phyloP scores from a whole-genome alignment of 768 basidiomycete species.

The Boletus reticulatus region DNA sequence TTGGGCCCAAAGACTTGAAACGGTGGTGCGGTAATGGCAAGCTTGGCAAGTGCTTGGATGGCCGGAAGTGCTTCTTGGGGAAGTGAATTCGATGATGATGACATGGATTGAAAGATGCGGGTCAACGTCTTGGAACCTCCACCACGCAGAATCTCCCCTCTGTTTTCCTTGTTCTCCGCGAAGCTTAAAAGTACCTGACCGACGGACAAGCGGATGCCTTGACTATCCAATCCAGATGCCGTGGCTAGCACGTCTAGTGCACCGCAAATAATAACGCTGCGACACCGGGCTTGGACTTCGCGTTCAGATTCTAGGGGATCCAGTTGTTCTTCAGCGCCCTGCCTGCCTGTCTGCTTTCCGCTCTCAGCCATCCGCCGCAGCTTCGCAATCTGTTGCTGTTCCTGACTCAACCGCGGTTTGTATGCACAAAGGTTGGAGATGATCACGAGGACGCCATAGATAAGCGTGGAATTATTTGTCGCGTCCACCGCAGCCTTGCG shows the following conservation, averaged over 20 bases:
- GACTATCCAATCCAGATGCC: slow-evolving; percentile 59
- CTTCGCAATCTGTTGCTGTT: slow-evolving; percentile 80
- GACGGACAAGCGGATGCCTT: slow-evolving; percentile 53
- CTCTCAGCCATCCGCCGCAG: slow-evolving; percentile 70
- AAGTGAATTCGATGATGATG: slow-evolving; percentile 30
- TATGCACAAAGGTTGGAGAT: slow-evolving; percentile 73
- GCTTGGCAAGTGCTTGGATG: slow-evolving; percentile 88
- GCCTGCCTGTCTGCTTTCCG: slow-evolving; percentile 33
- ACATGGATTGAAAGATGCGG: slow-evolving; percentile 52
- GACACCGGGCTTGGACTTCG: slow-evolving; percentile 61
- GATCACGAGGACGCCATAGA: slow-evolving; percentile 78
- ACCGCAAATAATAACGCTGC: slow-evolving; percentile 56
- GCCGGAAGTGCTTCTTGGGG: slow-evolving; percentile 43
- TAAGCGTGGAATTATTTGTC: slow-evolving; percentile 47
- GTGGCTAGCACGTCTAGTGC: slow-evolving; percentile 63
- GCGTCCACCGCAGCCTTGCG: slow-evolving; percentile 36
- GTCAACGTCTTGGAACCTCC: slow-evolving; percentile 73
- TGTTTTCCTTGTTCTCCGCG: slow-evolving; percentile 72
- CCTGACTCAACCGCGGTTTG: slow-evolving; percentile 68
- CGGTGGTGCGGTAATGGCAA: slow-evolving; percentile 90
- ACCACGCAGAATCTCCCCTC: slow-evolving; percentile 72
- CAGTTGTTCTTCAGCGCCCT: slow-evolving; percentile 25
- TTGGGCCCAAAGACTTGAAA: slow-evolving; percentile 89
- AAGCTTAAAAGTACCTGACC: slow-evolving; percentile 68
- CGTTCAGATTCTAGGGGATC: slow-evolving; percentile 61